Conservation (phyloP, 1,284 basidiomycete genomes). For the Marasmius fiardii region DNA sequence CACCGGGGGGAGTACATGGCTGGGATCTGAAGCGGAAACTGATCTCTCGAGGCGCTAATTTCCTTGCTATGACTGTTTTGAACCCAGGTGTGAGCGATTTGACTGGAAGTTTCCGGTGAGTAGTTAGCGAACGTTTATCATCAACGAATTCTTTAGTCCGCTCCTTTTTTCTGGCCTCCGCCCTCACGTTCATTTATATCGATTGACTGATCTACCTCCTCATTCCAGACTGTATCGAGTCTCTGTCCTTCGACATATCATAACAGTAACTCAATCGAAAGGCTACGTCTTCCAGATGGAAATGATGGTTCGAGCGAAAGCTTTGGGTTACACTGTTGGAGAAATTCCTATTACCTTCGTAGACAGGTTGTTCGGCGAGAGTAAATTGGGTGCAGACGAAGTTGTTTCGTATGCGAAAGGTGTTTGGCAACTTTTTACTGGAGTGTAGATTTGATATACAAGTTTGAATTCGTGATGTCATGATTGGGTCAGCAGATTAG, state of each 20-base stretch:
- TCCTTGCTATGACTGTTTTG: conserved; percentile 79
- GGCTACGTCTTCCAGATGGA: conserved; percentile 98
- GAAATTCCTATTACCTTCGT: conserved; percentile 94
- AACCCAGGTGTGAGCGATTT: conserved; percentile 84
- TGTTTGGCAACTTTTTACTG: conserved; percentile 76
- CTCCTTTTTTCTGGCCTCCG: not conserved
- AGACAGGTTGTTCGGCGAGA: conserved; percentile 89
- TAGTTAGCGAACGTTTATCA: conserved; percentile 11
- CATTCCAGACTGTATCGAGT: conserved; percentile 69
- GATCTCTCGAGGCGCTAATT: conserved; percentile 84
- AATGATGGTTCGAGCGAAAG: conserved; percentile 88
- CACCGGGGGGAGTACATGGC: conserved; percentile 81
- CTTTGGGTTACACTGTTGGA: conserved; percentile 80
- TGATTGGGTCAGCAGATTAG: not conserved
- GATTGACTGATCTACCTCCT: not conserved
- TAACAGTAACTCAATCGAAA: conserved; percentile 78
- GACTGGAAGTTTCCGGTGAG: conserved; percentile 83
- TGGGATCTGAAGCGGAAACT: conserved; percentile 89
- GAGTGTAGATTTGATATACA: conserved; percentile 41
- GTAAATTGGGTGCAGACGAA: conserved; percentile 87
- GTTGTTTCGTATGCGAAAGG: conserved; percentile 88
- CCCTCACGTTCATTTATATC: not conserved
- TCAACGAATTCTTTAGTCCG: not conserved
- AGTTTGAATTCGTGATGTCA: not conserved
- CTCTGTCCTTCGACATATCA: conserved; percentile 77